phyloP scores from a whole-genome alignment of 2,329 filamentous ascomycete species.

The Dothidotthia symphoricarpi region DNA sequence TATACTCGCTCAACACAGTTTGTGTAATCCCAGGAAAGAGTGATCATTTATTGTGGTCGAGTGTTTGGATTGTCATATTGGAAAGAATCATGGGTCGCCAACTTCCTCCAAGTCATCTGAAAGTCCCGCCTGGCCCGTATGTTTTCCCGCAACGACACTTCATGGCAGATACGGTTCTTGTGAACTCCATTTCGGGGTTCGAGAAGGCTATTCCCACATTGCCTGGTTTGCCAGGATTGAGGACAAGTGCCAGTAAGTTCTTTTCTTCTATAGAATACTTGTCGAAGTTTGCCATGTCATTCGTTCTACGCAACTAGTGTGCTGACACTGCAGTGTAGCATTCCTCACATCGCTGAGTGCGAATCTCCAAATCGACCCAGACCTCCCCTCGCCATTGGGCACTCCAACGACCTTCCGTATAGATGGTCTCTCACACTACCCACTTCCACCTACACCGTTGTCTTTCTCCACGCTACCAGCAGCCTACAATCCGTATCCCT shows the following conservation, averaged over 20 bases:
- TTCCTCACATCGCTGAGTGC: constrained; percentile 81
- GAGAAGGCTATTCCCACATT: constrained; percentile 41
- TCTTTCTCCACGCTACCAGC: constrained; percentile 47
- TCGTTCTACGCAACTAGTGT: too few species aligned
- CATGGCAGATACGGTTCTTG: constrained; percentile 29
- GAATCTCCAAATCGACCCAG: constrained; percentile 67
- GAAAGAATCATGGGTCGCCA: constrained; percentile 33
- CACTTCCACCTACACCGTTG: constrained; percentile 51
- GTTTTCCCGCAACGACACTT: constrained; percentile 32
- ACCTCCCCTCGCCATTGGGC: constrained; percentile 60
- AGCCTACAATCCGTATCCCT: constrained; percentile 33
- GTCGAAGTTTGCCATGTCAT: too few species aligned
- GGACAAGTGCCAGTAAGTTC: constrained; percentile 42
- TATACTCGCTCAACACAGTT: too few species aligned
- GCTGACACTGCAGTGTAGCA: constrained; percentile 51
- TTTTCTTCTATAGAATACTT: too few species aligned
- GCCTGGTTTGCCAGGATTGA: constrained; percentile 38
- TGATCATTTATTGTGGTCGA: too few species aligned
- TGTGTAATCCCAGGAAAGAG: too few species aligned
- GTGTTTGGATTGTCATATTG: too few species aligned
- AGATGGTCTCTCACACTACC: constrained; percentile 51
- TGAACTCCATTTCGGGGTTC: constrained; percentile 35
- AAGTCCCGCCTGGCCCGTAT: constrained; percentile 32
- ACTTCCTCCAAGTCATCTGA: constrained; percentile 36
- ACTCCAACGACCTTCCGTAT: constrained; percentile 60